A percentile compares a stretch with the other conserved stretches of the same genome.
Conservation (phyloP, 1,139 yeast genomes). For the Geotrichum cucujoidarum region DNA sequence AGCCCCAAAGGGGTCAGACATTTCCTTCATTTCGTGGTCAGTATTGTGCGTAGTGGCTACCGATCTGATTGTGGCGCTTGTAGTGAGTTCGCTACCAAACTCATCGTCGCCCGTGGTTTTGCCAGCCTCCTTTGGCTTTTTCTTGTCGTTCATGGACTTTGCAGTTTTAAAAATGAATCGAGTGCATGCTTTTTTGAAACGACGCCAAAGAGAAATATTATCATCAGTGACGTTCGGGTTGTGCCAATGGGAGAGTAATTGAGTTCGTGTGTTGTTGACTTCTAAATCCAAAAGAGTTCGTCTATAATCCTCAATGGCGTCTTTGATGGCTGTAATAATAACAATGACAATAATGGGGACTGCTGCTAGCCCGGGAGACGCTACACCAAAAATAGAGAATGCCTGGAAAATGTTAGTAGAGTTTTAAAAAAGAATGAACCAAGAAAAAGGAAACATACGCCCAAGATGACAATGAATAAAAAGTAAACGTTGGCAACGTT, state of each 20-base stretch:
- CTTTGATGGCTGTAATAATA: conserved; percentile 80
- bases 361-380: conserved; percentile 81
- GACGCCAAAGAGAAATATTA: conserved; percentile 59
- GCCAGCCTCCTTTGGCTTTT: background rate
- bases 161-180: conserved; percentile 29
- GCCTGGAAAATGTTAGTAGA: conserved; percentile 26
- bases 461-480: conserved; percentile 63
- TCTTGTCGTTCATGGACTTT: conserved; percentile 4
- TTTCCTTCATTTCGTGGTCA: conserved; percentile 19
- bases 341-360: conserved; percentile 95
- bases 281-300: conserved; percentile 76
- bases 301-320: conserved; percentile 90
- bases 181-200: conserved; percentile 50
- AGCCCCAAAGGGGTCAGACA: conserved; percentile 34
- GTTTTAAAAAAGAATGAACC: background rate
- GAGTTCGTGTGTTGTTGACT: conserved; percentile 85
- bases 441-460: conserved; percentile 31
- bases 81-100: conserved; percentile 12
- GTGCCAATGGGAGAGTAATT: conserved; percentile 60
- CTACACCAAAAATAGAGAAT: conserved; percentile 86
- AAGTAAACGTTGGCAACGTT: conserved; percentile 79
- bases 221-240: conserved; percentile 73
- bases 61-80: conserved; percentile 15
- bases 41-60: conserved; percentile 1
- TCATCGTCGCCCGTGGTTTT: conserved; percentile 4